These are phyloP conservation scores for Climacium dendroides DNA, from an alignment of 225 moss, liverwort and hornwort species.

Conservation along the genomic window DNA sequence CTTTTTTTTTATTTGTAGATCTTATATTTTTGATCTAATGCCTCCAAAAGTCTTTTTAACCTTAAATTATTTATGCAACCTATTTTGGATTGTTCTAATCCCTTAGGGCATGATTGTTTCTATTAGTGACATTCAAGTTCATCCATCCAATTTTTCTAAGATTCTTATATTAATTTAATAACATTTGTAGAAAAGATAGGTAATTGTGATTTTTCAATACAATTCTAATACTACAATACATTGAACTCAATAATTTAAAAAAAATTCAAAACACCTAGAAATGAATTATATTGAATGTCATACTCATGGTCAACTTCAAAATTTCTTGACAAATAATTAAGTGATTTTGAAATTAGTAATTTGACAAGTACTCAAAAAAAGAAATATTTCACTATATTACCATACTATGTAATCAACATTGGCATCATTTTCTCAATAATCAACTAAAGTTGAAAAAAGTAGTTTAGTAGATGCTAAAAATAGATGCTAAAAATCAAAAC, in stretches of 20 bases:
- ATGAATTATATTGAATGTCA: not conserved
- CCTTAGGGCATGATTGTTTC: not conserved
- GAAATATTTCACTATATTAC: not conserved
- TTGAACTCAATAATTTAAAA: not conserved
- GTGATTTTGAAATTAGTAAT: not conserved
- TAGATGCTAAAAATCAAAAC: no score
- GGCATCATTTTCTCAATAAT: not conserved
- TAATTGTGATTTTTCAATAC: accelerated
- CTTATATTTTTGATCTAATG: not conserved
- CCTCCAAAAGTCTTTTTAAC: not conserved
- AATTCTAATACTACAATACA: no score
- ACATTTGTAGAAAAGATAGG: no score
- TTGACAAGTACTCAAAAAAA: accelerated
- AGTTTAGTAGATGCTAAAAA: accelerated
- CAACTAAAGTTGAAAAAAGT: not conserved
- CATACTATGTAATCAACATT: not conserved
- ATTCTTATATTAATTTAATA: not conserved
- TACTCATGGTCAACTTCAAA: not conserved
- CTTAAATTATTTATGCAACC: not conserved
- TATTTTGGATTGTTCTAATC: not conserved
- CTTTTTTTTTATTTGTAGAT: not conserved
- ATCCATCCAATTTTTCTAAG: not conserved
- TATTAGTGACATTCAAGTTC: not conserved
- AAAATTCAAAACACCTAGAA: not conserved
- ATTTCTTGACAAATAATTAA: accelerated